Evolutionary conservation across 2,329 filamentous ascomycete genomes (phyloP).

Genomic region (Dactylellina leptospora): DNA sequence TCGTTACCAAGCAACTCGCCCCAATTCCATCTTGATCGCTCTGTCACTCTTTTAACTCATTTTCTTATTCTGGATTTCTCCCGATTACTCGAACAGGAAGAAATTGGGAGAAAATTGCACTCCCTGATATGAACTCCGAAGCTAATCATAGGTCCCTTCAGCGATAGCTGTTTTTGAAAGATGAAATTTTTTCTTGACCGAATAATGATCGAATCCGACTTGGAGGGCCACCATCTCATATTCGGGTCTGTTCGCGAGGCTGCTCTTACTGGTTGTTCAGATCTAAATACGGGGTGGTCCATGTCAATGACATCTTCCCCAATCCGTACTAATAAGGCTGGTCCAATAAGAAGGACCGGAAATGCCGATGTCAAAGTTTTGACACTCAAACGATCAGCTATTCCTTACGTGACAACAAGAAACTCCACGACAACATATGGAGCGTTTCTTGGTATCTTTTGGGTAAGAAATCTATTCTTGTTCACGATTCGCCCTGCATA

Average conservation of each 20-base stretch:
- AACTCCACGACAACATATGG: slow-evolving; percentile 22
- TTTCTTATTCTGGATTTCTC: slow-evolving; percentile 1
- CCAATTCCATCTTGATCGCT: not conserved
- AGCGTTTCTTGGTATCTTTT: slow-evolving; percentile 17
- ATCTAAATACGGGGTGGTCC: not conserved
- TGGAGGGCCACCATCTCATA: not conserved
- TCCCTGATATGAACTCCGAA: slow-evolving; percentile 10
- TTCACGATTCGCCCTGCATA: slow-evolving; percentile 21
- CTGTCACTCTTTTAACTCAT: not conserved
- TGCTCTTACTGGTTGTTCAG: slow-evolving; percentile 1
- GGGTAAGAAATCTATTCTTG: not conserved
- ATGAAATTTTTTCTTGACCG: not conserved
- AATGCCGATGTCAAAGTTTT: slow-evolving; percentile 25
- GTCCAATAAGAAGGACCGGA: slow-evolving; percentile 25
- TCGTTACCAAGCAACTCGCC: slow-evolving; percentile 7
- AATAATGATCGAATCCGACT: not conserved
- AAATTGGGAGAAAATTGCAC: slow-evolving; percentile 27
- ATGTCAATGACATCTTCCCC: slow-evolving; percentile 26
- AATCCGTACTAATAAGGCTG: too few relatives aligned
- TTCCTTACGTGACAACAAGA: not conserved
- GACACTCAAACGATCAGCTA: slow-evolving; percentile 17
- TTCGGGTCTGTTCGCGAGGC: too few relatives aligned
- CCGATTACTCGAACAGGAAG: slow-evolving; percentile 27
- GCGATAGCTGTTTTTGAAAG: not conserved
- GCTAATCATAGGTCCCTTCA: slow-evolving; percentile 8